A percentile compares a stretch with the other conserved stretches of the same genome.
Evolutionary conservation across 768 basidiomycete species (phyloP).

Genomic region (Rhizopogon roseolus): DNA sequence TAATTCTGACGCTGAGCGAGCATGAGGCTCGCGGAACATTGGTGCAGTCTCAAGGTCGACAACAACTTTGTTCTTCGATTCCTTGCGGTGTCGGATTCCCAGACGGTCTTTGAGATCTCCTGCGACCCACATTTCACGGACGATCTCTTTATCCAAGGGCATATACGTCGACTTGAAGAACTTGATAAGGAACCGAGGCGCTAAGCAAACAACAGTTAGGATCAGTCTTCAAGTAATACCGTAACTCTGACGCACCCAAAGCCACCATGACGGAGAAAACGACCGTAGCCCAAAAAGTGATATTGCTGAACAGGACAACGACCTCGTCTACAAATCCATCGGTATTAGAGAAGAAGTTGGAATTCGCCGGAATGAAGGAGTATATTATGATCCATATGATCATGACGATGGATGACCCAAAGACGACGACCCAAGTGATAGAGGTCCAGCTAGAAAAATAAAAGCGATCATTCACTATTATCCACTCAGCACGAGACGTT

Average conservation of each 20-base stretch:
- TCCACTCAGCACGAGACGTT: too few species aligned
- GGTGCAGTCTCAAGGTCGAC: conserved; percentile 58
- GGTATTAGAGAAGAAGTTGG: conserved; percentile 72
- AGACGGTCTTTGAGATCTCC: conserved; percentile 81
- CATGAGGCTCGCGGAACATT: conserved; percentile 65
- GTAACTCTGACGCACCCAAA: conserved; percentile 46
- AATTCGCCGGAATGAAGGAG: conserved; percentile 68
- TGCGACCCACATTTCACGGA: conserved; percentile 87
- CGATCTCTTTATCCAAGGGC: conserved; percentile 84
- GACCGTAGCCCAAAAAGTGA: conserved; percentile 83
- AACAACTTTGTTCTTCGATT: conserved; percentile 34
- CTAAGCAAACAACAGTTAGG: conserved; percentile 31
- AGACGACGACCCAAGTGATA: conserved; percentile 78
- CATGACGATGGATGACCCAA: conserved; percentile 80
- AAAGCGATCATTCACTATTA: conserved; percentile 1
- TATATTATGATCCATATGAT: conserved; percentile 86
- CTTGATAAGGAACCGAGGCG: conserved; percentile 79
- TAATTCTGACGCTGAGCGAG: conserved; percentile 61
- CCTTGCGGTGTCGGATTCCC: conserved; percentile 63
- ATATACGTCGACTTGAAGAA: conserved; percentile 64
- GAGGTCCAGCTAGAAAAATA: conserved; percentile 63
- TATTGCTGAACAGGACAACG: conserved; percentile 64
- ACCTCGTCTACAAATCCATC: conserved; percentile 72
- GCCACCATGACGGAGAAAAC: conserved; percentile 65
- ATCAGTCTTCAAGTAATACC: conserved; percentile 10